Evolutionary conservation across 306 rosid species (phyloP), one percentile per base, ranked within the genome.

Genomic region (Cucumis cinereus): DNA sequence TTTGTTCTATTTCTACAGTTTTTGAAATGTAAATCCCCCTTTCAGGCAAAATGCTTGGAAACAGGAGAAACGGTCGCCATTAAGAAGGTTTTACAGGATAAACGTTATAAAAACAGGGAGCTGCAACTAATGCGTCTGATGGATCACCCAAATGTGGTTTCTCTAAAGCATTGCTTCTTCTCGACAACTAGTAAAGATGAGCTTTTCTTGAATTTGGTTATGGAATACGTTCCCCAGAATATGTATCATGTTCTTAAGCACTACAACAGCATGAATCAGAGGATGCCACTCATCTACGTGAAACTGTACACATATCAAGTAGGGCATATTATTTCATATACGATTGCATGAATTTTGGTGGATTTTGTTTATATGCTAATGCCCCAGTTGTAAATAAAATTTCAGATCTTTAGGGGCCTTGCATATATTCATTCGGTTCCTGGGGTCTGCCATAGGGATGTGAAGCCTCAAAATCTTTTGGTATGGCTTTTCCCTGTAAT

Each of bases 391-490:
- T 61, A 76, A 67, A 77, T 41, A 66, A 66, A 53, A 55, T 71
- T 75, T 82, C 87, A 94, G 98, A 87, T 94, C 78, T 91, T 94
- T 79, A 87, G 98, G 85, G 97, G 93, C 69, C 84, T 94, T 77
- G 95, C 98, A 24, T 94, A 94, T 84, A 94, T 94, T 80, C 98
- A 94, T 83, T 43, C 95, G 30, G 98, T 91, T 61, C 96, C 91
- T 22, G 89, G 95, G 62, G 97, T 94, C 76, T 88, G 91, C 88
- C 97, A 91, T 76, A 87, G 98, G 83, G 98, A 94, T 83, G 90
- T 94, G 81, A 94, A 94, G 81, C 98, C 97, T 28, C 98, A 91
- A 83, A 94, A 94, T 83, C 92, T 94, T 57, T 84, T 94, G 96
- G 98, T 91, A 86, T 6, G 89, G 26, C 77, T 76, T 26, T 15